Percentiles rank a stretch among this genome's conserved stretches.
These are phyloP conservation scores for Vigna angularis DNA, from an alignment of 306 rosid genomes.

Conservation along the genomic window DNA sequence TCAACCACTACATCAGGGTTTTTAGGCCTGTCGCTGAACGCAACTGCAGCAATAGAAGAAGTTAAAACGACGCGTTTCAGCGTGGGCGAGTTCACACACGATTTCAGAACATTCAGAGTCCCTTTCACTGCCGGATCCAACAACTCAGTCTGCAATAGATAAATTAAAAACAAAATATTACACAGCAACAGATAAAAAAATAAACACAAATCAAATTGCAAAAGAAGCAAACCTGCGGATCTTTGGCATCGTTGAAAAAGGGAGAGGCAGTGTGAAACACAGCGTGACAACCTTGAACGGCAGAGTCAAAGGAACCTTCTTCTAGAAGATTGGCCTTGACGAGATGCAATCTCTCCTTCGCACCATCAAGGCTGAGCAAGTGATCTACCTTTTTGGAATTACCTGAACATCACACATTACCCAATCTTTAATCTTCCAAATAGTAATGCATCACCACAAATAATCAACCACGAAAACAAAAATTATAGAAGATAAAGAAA, in stretches of 20 bases:
- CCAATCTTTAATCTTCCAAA: not conserved
- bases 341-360: conserved; percentile 55
- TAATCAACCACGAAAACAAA: not conserved
- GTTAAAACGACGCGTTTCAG: conserved; percentile 47
- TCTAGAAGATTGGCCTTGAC: conserved; percentile 49
- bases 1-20: conserved; percentile 43
- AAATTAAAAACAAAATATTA: not conserved
- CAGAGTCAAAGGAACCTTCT: conserved; percentile 46
- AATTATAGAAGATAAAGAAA: not conserved
- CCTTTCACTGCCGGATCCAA: conserved; percentile 49
- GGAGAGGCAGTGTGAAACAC: conserved; percentile 64
- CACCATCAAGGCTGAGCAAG: conserved; percentile 55
- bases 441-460: not conserved
- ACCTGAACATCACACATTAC: conserved; percentile 22
- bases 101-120: conserved; percentile 49
- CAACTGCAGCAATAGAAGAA: conserved; percentile 34
- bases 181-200: not conserved
- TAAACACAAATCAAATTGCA: not conserved
- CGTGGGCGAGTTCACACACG: conserved; percentile 45
- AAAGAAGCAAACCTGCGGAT: conserved; percentile 51
- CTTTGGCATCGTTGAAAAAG: not conserved
- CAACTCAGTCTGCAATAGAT: conserved; percentile 39
- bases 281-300: conserved; percentile 50
- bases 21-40: conserved; percentile 35
- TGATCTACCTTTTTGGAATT: conserved; percentile 48